Base-by-base conservation (phyloP, 345 rosid species). In the Toxicodendron radicans region DNA sequence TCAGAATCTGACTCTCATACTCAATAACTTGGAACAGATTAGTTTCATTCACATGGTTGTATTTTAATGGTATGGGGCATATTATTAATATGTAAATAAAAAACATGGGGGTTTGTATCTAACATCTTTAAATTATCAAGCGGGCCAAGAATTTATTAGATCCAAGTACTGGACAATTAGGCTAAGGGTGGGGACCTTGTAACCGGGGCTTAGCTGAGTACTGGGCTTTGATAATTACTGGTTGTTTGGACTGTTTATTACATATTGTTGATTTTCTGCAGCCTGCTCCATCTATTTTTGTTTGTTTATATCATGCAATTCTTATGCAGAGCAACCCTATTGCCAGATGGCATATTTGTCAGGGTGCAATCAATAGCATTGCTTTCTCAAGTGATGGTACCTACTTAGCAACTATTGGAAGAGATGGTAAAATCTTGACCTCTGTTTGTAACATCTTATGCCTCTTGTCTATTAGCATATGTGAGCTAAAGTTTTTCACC, bases 301-400 rank as follows among this genome's bases (percentile, higher is more conserved):
- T 27, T 68, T 77, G 54, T 66, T 85, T 48, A 85, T 62, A 77
- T 73, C 20, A 14, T 38, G 45, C 49, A 70, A 65, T 75, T 73
- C 80, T 48, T 68, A 52, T 89, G 89, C 91, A 96, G 99, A 92
- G 98, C 78, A 93, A 96, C 78, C 99, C 99, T 45, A 77, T 94
- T 67, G 93, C 97, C 14, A 91, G 99, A 83, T 96, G 99, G 99
- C 99, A 94, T 86, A 86, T 92, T 66, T 88, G 97, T 83, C 98
- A 87, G 83, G 94, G 98, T 80, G 83, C 99, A 81, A 87, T 96
- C 52, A 96, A 96, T 82, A 83, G 94, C 85, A 83, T 96, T 66
- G 81, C 92, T 64, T 94, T 96, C 89, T 96, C 99, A 20, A 68
- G 74, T 51, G 99, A 94, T 57, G 98, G 97, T 73, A 21, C 88